phyloP scores from a whole-genome alignment of 345 rosid species.

The Gynandropsis gynandra region DNA sequence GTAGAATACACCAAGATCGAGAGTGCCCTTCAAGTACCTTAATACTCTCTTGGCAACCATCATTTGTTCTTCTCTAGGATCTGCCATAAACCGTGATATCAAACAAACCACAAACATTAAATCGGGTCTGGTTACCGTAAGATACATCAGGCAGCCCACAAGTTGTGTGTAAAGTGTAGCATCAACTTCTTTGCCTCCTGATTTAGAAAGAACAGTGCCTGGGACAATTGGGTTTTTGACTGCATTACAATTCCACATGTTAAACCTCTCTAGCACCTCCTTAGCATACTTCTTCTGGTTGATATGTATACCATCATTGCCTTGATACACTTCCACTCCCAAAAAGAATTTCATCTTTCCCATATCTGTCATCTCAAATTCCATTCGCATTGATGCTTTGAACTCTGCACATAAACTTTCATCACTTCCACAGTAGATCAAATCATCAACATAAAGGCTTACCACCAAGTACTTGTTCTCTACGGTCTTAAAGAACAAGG shows the following conservation, averaged over 20 bases:
- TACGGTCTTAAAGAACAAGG: neutral
- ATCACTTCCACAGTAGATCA: neutral
- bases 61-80: neutral
- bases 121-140: too few relatives aligned
- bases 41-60: neutral
- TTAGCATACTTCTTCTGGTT: neutral
- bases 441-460: constrained; percentile 9
- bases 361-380: neutral
- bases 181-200: neutral
- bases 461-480: neutral
- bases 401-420: neutral
- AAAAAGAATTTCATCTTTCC: neutral
- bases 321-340: too few relatives aligned
- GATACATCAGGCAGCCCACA: neutral
- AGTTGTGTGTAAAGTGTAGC: neutral
- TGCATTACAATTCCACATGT: neutral
- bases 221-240: too few relatives aligned
- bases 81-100: neutral
- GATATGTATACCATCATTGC: neutral
- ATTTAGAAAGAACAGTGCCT: neutral
- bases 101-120: too few relatives aligned
- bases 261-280: neutral
- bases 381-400: neutral
- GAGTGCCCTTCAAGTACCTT: constrained; percentile 4
- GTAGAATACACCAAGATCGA: neutral